Conservation (phyloP, 371 early-diverging fungal species). For the Rhizopus microsporus region DNA sequence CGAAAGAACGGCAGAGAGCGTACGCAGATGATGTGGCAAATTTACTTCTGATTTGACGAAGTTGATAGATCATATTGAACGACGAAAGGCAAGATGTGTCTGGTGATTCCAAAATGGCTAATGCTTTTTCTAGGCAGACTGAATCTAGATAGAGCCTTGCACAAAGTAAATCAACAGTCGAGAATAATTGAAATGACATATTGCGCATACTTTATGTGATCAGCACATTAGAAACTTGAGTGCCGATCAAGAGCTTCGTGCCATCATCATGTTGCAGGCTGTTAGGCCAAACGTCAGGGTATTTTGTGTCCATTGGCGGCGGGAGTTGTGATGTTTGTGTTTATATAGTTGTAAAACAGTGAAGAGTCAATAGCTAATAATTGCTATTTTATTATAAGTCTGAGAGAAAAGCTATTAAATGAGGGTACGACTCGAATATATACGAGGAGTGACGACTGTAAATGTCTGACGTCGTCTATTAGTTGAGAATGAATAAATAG, state of each 20-base stretch:
- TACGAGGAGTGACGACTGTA: too few relatives aligned
- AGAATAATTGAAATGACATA: neutral
- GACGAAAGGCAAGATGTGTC: slow-evolving; percentile 3
- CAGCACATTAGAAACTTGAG: slow-evolving; percentile 15
- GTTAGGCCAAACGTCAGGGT: neutral
- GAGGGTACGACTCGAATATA: too few relatives aligned
- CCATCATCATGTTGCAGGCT: slow-evolving; percentile 6
- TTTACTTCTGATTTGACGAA: slow-evolving; percentile 6
- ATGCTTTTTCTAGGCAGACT: slow-evolving; percentile 1
- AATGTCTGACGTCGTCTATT: too few relatives aligned
- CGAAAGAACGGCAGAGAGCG: slow-evolving; percentile 3
- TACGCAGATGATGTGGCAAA: slow-evolving; percentile 1
- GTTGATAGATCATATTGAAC: slow-evolving; percentile 7
- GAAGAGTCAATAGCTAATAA: too few relatives aligned
- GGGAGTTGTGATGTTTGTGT: too few relatives aligned
- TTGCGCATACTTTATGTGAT: slow-evolving; percentile 11
- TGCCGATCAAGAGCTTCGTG: slow-evolving; percentile 19
- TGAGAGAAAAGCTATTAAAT: too few relatives aligned
- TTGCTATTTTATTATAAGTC: too few relatives aligned
- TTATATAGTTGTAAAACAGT: too few relatives aligned
- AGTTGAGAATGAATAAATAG: too few relatives aligned
- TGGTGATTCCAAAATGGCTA: slow-evolving; percentile 3
- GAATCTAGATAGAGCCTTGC: slow-evolving; percentile 1
- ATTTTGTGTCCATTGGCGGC: neutral
- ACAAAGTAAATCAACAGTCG: slow-evolving; percentile 2